Conservation (phyloP, 148 eudicot species). For the Nepenthes gracilis region DNA sequence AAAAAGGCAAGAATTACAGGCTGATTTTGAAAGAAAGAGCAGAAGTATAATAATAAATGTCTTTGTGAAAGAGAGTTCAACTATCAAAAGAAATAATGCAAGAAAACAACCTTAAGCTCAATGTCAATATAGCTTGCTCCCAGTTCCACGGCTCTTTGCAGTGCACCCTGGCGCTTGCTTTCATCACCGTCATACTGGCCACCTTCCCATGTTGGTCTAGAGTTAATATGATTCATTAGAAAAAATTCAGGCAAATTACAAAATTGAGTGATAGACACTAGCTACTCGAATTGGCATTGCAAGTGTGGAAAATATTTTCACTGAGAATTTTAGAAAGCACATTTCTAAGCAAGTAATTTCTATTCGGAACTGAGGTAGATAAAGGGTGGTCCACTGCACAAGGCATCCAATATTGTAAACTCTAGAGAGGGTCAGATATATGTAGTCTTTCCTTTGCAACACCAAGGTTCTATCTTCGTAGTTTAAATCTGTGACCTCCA, state of each 20-base stretch:
- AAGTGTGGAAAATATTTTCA: too few relatives aligned
- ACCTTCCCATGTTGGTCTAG: conserved; percentile 60
- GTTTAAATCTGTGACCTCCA: too few relatives aligned
- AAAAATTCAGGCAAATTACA: not conserved
- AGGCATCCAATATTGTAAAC: too few relatives aligned
- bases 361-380: too few relatives aligned
- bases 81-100: not conserved
- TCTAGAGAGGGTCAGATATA: too few relatives aligned
- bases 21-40: not conserved
- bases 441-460: too few relatives aligned
- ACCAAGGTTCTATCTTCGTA: too few relatives aligned
- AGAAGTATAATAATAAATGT: not conserved
- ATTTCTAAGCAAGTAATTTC: too few relatives aligned
- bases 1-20: too few relatives aligned
- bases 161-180: conserved; percentile 24
- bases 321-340: too few relatives aligned
- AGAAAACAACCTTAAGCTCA: conserved; percentile 42
- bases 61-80: not conserved
- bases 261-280: not conserved
- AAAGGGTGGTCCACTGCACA: too few relatives aligned
- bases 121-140: conserved; percentile 67
- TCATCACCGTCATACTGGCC: conserved; percentile 50
- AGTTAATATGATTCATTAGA: not conserved
- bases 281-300: too few relatives aligned
- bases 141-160: conserved; percentile 41